Conservation (phyloP, 768 basidiomycete genomes). For the Suillus sp. region DNA sequence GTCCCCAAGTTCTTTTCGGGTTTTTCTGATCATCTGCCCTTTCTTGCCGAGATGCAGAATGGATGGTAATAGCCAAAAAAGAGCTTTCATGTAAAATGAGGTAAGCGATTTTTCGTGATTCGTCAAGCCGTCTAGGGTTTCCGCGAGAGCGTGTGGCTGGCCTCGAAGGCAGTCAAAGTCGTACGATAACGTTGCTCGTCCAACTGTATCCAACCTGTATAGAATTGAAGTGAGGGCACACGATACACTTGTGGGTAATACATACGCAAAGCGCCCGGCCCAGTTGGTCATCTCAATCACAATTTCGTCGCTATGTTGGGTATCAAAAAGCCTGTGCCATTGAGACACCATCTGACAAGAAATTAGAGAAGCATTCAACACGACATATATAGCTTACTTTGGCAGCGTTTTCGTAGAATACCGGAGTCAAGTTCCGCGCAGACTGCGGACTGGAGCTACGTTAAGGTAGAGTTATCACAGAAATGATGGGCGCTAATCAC, state of each 20-base stretch:
- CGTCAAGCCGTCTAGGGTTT: constrained; percentile 59
- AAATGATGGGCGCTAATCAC: constrained; percentile 32
- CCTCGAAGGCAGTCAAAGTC: constrained; percentile 60
- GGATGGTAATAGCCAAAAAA: constrained; percentile 62
- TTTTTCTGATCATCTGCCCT: constrained; percentile 55
- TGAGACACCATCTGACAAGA: constrained; percentile 44
- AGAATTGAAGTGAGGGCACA: constrained; percentile 6
- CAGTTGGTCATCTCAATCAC: constrained; percentile 59
- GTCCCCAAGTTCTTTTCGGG: constrained; percentile 54
- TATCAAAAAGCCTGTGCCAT: constrained; percentile 51
- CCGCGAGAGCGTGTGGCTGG: constrained; percentile 48
- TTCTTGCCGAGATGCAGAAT: constrained; percentile 59
- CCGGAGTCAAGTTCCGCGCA: constrained; percentile 49
- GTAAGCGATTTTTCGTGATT: constrained; percentile 58
- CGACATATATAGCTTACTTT: constrained; percentile 28
- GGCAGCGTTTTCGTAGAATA: constrained; percentile 59
- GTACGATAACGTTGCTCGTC: constrained; percentile 62
- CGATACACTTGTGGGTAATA: constrained; percentile 9
- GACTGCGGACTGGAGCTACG: constrained; percentile 46
- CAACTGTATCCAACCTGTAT: constrained; percentile 57
- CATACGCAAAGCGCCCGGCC: constrained; percentile 64
- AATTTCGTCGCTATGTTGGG: constrained; percentile 38
- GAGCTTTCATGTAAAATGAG: constrained; percentile 64
- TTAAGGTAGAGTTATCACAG: constrained; percentile 5
- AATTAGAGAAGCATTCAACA: constrained; percentile 10